Conservation (phyloP, 768 basidiomycete species). For the Strobilomyces dryophilus region DNA sequence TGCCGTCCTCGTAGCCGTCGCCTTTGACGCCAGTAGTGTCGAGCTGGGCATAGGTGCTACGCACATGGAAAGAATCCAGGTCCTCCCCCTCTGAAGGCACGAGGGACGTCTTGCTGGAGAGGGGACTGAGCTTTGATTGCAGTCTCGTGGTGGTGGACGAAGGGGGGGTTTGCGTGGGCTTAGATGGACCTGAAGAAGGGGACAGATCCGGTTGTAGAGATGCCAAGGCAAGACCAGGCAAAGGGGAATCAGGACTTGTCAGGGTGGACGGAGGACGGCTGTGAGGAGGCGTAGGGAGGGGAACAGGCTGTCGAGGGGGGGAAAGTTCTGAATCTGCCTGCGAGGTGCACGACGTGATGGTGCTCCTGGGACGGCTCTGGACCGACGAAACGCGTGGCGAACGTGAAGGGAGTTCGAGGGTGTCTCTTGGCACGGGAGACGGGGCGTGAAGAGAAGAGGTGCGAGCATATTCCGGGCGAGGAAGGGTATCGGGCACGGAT, state of each 20-base stretch:
- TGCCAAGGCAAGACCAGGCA: constrained; percentile 16
- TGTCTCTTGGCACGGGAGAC: constrained; percentile 9
- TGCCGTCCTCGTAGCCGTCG: constrained; percentile 91
- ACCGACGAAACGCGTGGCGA: constrained; percentile 20
- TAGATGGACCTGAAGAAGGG: constrained; percentile 17
- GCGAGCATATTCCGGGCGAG: constrained; percentile 15
- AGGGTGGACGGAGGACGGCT: constrained; percentile 27
- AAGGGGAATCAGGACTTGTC: constrained; percentile 23
- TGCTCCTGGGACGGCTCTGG: constrained; percentile 21
- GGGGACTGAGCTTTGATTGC: constrained; percentile 30
- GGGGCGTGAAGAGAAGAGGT: constrained; percentile 20
- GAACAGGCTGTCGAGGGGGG: constrained; percentile 11
- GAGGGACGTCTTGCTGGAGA: constrained; percentile 55
- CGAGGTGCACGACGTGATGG: constrained; percentile 27
- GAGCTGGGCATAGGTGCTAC: constrained; percentile 86
- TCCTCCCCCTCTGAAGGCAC: constrained; percentile 79
- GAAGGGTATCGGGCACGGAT: constrained; percentile 24
- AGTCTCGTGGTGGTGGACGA: constrained; percentile 23
- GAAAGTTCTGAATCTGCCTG: constrained; percentile 18
- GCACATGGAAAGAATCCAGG: constrained; percentile 75
- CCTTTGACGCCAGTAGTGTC: constrained; percentile 88
- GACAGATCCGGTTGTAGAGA: constrained; percentile 18
- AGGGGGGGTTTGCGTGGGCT: constrained; percentile 37
- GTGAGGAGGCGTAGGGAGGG: constrained; percentile 26
- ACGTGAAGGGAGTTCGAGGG: constrained; percentile 25